Conservation (phyloP, 1,139 yeast genomes). For the Lodderomyces beijingensis region DNA sequence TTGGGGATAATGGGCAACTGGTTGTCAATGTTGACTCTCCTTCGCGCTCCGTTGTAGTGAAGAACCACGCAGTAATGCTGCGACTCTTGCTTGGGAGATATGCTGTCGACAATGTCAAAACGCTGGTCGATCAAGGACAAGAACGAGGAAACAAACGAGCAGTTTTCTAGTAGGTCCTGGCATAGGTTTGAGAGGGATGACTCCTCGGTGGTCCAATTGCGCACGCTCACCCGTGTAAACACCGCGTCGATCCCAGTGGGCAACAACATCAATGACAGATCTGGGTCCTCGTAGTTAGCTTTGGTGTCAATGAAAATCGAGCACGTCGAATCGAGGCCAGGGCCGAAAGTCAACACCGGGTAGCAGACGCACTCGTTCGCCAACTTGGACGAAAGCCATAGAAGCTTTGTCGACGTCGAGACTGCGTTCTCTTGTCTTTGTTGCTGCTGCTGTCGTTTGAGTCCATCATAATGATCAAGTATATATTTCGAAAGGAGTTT, state of each 20-base stretch:
- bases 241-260: slow-evolving; percentile 4
- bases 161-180: slow-evolving; percentile 63
- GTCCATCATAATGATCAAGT: not conserved
- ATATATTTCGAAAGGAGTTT: not conserved
- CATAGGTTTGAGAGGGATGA: slow-evolving; percentile 25
- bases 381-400: slow-evolving; percentile 43
- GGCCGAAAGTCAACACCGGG: slow-evolving; percentile 23
- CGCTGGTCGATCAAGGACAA: slow-evolving; percentile 30
- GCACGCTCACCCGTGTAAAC: slow-evolving; percentile 12
- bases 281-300: slow-evolving; percentile 1
- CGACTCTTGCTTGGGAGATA: slow-evolving; percentile 25
- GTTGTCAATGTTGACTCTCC: slow-evolving; percentile 51
- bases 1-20: slow-evolving; percentile 27
- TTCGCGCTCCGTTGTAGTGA: slow-evolving; percentile 54
- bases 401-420: slow-evolving; percentile 19
- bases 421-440: too few species aligned
- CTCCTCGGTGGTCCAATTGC: slow-evolving; percentile 15
- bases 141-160: slow-evolving; percentile 71
- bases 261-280: slow-evolving; percentile 1
- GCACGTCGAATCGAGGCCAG: slow-evolving; percentile 14
- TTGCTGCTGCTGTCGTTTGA: too few species aligned
- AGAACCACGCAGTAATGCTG: slow-evolving; percentile 34
- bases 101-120: slow-evolving; percentile 10
- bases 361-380: slow-evolving; percentile 15
- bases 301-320: slow-evolving; percentile 9